Base-by-base conservation (phyloP, 1,139 yeast genomes). In the Candida buenavistaensis region DNA sequence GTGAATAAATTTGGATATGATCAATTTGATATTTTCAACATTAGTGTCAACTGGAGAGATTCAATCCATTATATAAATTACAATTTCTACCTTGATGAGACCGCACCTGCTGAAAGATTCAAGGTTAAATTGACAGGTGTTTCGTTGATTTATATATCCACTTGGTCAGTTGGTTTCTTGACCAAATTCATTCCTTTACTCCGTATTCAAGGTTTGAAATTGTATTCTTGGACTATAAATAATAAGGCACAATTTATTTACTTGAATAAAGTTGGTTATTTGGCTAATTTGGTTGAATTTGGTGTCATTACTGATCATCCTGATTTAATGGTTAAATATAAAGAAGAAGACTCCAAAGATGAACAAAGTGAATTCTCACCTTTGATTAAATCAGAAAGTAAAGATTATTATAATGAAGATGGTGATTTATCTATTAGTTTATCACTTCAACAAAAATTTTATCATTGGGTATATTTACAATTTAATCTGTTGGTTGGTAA, bases 191-290 rank as follows among this genome's bases (percentile, higher is more conserved):
- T 69, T 34, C 76, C 76, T 0, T 47, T 64, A 12, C 47, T 61
- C 17, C 59, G 61, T 24, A 50, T 61, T 4, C 65, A 75, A 30
- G 64, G 73, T 36, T 56, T 83, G 37, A 68, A 72, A 33, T 62
- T 87, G 11, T 87, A 79, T 58, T 63, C 85, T 14, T 90, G 97
- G 97, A 90, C 97, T 1, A 71, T 88, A 28, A 90, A 90, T 55
- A 66, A 62, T 28, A 59, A 59, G 27, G 45, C 49, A 6, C 80
- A 82, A 37, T 67, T 77, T 36, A 74, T 76, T 40, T 68, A 68
- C 48, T 56, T 69, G 35, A 43, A 40, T 14, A 49, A 46, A 21
- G 41, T 69, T 13, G 63, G 71, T 22, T 43, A 44, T 29, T 33
- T 43, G 3, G 59, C 59, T 11, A 39, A 45, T 6, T 35, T 70